Base-by-base conservation (phyloP, 148 eudicot species). In the Nepenthes mirabilis region DNA sequence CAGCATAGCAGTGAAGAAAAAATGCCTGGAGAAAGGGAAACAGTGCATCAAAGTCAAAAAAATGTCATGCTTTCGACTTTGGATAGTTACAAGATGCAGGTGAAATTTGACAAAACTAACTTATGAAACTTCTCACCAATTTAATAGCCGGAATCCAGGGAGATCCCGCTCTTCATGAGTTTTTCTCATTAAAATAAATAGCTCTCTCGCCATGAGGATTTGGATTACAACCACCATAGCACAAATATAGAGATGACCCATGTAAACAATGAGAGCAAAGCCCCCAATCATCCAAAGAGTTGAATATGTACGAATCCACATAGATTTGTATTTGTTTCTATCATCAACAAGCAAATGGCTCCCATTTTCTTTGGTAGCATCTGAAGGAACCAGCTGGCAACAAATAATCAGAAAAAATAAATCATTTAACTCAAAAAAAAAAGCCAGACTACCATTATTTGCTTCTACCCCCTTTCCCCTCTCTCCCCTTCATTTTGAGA, bases 1-100 rank as follows among this genome's bases (percentile, higher is more conserved):
- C 63, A 91, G 80, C 96, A 91, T 82, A 4, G 90, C 98, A 8
- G 96, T 88, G 79, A 88, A 88, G 85, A 91, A 91, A 62, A 91
- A 88, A 70, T 88, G 95, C 98, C 98, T 91, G 83, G 54, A 68
- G 72, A 73, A 14, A 52, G 33, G 59, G 58, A 52, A 43, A 63
- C 51, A 14, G 14, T 40, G 49, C 58, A 33, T 13, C 36, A 56
- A 9, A 4, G 13, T 64, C 14, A 49, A 2, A 23, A 23, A 2
- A 6, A 10, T 10, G 52, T 34, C n/a, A 54, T 34, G 57, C 12
- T 62, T 60, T 34, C 14, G 32, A 14, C 52, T 33, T 52, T 23
- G 5, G 7, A 13, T n/a, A 52, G 55, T 23, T 13, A 13, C 55
- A 52, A 23, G 45, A 43, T 60, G 14, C 37, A 33, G 55, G 50